Conservation (phyloP, 768 basidiomycete genomes). For the Leccinum olivaceopallidum region DNA sequence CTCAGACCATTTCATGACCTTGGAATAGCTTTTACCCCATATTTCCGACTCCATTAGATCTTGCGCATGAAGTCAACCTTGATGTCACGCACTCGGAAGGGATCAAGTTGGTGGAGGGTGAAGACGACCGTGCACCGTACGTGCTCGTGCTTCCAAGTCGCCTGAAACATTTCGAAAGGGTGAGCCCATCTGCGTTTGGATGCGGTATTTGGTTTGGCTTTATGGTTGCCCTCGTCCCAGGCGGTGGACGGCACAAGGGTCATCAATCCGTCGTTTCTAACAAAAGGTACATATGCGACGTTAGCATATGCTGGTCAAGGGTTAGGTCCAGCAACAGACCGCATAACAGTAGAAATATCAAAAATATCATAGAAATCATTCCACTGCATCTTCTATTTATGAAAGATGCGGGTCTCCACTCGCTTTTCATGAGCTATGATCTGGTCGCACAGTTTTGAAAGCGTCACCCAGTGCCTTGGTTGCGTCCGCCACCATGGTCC, state of each 20-base stretch:
- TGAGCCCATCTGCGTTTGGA: conserved; percentile 30
- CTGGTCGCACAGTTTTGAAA: conserved; percentile 7
- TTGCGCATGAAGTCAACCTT: conserved; percentile 81
- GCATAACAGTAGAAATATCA: conserved; percentile 29
- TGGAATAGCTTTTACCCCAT: conserved; percentile 85
- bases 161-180: conserved; percentile 90
- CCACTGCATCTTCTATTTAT: not conserved
- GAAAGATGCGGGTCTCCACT: not conserved
- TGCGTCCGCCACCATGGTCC: conserved; percentile 22
- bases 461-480: conserved; percentile 22
- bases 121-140: conserved; percentile 64
- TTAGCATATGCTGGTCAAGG: conserved; percentile 37
- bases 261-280: conserved; percentile 85
- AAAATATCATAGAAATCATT: conserved; percentile 23
- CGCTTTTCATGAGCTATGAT: not conserved
- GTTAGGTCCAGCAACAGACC: conserved; percentile 28
- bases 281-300: conserved; percentile 56
- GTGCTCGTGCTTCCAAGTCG: conserved; percentile 86
- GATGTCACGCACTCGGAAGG: conserved; percentile 78
- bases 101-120: conserved; percentile 36
- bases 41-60: conserved; percentile 80
- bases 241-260: conserved; percentile 72
- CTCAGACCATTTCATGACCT: not conserved
- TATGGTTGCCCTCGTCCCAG: conserved; percentile 40
- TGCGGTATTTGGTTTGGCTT: not conserved